Base-by-base conservation (phyloP, 2,329 filamentous ascomycete species). In the Bipolaris zeicola region DNA sequence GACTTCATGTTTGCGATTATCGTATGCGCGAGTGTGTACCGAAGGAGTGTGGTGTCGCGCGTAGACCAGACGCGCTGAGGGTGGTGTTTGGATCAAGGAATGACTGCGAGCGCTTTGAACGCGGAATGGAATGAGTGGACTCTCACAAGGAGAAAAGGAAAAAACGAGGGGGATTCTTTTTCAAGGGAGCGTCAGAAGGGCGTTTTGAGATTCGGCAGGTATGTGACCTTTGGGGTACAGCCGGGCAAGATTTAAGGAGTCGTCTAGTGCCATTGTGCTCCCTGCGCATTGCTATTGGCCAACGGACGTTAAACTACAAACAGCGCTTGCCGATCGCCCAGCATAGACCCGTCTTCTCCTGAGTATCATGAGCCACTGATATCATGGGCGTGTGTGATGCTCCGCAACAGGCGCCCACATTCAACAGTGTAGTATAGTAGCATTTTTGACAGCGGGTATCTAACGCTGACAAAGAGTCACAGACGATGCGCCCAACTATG, bases 11-110 rank as follows among this genome's bases (percentile, higher is more conserved):
- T 65, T 24, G 46, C 53, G 38, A 52, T 34, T 49, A 50, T 42
- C 37, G 57, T 55, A 48, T 51, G 37, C 48, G 33, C 38, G 24
- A 34, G 42, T 59, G 34, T 54, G 31, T 51, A 33, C n/a, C 22
- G n/a, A 74, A 73, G 24, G 70, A 73, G 70, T 67, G 72, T 70
- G 47, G 42, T 60, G 44, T 61, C 42, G 70, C 66, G 64, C 73
- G 73, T 76, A 67, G 58, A 60, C 73, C 73, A 72, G 73, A 73
- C 72, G 71, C 72, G 68, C 68, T 46, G 52, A 43, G 33, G 58
- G 53, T 58, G 59, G 58, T 56, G 50, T 33, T 47, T 44, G 58
- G 37, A 61, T 45, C 42, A 71, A 67, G 53, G 64, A 71, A 60
- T 50, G 65, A 66, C 61, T 64, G 62, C 58, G 49, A 52, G 48